Conservation (phyloP, 805 yeast species). For the Nadsonia fulvescens region DNA sequence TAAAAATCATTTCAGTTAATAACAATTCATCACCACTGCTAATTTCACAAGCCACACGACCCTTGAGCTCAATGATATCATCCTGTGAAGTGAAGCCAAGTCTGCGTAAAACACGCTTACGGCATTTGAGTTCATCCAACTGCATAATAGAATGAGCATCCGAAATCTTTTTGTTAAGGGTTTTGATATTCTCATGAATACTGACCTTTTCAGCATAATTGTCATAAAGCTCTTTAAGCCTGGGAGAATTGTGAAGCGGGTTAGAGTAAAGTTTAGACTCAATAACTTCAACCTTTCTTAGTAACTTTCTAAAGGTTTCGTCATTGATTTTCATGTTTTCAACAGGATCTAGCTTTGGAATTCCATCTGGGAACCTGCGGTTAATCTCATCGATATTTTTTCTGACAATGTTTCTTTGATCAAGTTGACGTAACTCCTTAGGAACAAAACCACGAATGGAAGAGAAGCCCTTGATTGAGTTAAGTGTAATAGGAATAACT, state of each 20-base stretch:
- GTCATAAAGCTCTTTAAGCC: conserved; percentile 43
- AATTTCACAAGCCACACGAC: conserved; percentile 94
- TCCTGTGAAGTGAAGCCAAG: conserved; percentile 75
- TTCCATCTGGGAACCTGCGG: conserved; percentile 73
- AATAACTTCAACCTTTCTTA: conserved; percentile 66
- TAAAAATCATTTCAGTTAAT: conserved; percentile 90
- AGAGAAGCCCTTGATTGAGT: conserved; percentile 57
- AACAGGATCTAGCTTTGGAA: conserved; percentile 83
- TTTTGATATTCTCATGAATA: conserved; percentile 38
- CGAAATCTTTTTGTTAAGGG: conserved; percentile 42
- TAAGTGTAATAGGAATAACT: conserved; percentile 69
- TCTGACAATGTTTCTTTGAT: conserved; percentile 32
- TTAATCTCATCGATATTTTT: conserved; percentile 68
- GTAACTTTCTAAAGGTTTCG: conserved; percentile 48
- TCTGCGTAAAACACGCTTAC: conserved; percentile 84
- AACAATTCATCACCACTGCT: conserved; percentile 57
- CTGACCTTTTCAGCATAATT: conserved; percentile 48
- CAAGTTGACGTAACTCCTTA: conserved; percentile 33
- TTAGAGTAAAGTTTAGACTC: conserved; percentile 57
- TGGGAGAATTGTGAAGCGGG: conserved; percentile 33
- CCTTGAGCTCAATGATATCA: conserved; percentile 89
- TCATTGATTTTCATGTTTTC: conserved; percentile 83
- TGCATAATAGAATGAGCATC: conserved; percentile 88
- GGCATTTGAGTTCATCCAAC: conserved; percentile 78
- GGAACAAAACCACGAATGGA: conserved; percentile 72